These are phyloP conservation scores for Williopsis jadinii DNA, from an alignment of 1,139 yeast genomes.

Conservation along the genomic window DNA sequence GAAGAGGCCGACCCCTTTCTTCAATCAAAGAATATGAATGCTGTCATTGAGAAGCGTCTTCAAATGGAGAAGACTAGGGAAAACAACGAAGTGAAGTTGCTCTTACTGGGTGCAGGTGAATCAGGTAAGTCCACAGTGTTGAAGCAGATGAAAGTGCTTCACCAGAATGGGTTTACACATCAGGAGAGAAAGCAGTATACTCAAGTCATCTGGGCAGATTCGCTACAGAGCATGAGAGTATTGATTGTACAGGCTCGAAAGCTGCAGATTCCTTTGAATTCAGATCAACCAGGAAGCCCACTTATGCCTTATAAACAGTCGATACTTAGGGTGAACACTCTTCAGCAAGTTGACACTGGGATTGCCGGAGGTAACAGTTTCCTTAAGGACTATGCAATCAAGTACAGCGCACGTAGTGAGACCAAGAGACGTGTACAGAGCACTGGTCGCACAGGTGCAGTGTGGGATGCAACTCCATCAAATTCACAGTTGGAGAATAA, in stretches of 20 bases:
- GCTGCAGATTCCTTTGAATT: conserved; percentile 50
- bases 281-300: conserved; percentile 45
- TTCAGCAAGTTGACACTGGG: conserved; percentile 57
- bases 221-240: conserved; percentile 82
- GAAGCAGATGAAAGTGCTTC: conserved; percentile 82
- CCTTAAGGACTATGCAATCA: conserved; percentile 56
- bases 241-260: conserved; percentile 67
- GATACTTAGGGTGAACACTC: conserved; percentile 49
- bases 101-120: conserved; percentile 90
- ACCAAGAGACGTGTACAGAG: conserved; percentile 43
- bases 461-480: conserved; percentile 28
- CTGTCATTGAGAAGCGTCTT: conserved; percentile 62
- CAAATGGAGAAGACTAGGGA: conserved; percentile 45
- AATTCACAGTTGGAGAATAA: conserved; percentile 7
- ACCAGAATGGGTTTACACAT: conserved; percentile 76
- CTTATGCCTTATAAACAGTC: conserved; percentile 41
- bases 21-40: conserved; percentile 47
- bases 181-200: conserved; percentile 78
- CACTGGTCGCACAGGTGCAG: conserved; percentile 47
- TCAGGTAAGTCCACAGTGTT: conserved; percentile 95
- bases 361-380: conserved; percentile 63
- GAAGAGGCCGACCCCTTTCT: conserved; percentile 45
- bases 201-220: conserved; percentile 93
- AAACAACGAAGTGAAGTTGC: conserved; percentile 51
- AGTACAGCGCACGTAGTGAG: conserved; percentile 50